Conservation (phyloP, 1,284 basidiomycete genomes). For the Ceratobasidium sp. region DNA sequence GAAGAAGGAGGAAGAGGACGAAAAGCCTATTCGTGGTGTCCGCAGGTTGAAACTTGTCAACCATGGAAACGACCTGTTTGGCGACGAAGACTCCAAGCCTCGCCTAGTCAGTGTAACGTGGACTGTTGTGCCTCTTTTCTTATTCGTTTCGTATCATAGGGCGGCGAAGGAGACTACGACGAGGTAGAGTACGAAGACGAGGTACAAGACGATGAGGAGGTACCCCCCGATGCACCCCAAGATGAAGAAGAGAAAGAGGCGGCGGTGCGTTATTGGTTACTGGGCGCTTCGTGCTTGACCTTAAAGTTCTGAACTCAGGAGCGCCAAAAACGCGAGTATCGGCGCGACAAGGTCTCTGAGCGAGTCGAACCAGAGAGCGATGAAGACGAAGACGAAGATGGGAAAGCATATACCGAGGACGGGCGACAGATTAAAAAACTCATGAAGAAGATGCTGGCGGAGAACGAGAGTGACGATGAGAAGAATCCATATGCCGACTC, state of each 20-base stretch:
- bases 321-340: slow-evolving; percentile 85
- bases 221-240: slow-evolving; percentile 69
- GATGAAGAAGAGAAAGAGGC: slow-evolving; percentile 84
- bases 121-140: slow-evolving; percentile 11
- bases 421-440: slow-evolving; percentile 30
- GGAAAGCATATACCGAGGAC: slow-evolving; percentile 32
- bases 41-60: slow-evolving; percentile 73
- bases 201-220: slow-evolving; percentile 89
- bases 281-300: neutral
- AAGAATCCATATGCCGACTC: slow-evolving; percentile 45
- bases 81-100: slow-evolving; percentile 69
- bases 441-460: slow-evolving; percentile 39
- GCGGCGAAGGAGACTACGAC: slow-evolving; percentile 76
- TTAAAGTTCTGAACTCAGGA: slow-evolving; percentile 66
- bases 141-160: slow-evolving; percentile 40
- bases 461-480: slow-evolving; percentile 40
- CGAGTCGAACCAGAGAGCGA: slow-evolving; percentile 57
- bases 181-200: slow-evolving; percentile 87
- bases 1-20: slow-evolving; percentile 40
- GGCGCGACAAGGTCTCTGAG: slow-evolving; percentile 78
- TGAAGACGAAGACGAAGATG: slow-evolving; percentile 49
- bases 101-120: slow-evolving; percentile 59
- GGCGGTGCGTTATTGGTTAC: slow-evolving; percentile 67
- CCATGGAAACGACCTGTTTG: slow-evolving; percentile 71
- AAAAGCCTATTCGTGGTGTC: slow-evolving; percentile 60